These are phyloP conservation scores for Heritiera fomes DNA, from an alignment of 345 rosid genomes.

Conservation along the genomic window DNA sequence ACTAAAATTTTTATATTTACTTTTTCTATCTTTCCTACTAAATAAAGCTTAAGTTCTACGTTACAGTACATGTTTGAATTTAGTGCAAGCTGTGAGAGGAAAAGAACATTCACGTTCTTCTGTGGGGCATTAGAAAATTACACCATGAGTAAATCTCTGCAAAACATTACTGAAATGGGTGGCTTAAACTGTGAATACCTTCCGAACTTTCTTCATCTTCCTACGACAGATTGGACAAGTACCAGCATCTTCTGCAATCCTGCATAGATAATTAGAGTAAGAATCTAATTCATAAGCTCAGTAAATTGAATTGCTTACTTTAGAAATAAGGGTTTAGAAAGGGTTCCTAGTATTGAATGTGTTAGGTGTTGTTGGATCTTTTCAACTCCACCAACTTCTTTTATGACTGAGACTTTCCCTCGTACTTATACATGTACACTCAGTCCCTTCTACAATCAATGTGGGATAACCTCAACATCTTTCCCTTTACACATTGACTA, in stretches of 20 bases:
- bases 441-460: too few relatives aligned
- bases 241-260: slow-evolving; percentile 56
- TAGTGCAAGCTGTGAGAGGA: neutral
- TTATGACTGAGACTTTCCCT: too few relatives aligned
- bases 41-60: neutral
- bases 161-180: neutral
- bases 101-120: neutral
- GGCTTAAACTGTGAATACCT: slow-evolving; percentile 52
- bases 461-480: too few relatives aligned
- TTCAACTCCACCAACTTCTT: too few relatives aligned
- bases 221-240: slow-evolving; percentile 56
- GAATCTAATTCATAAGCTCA: neutral
- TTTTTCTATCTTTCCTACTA: too few relatives aligned
- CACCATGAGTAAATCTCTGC: slow-evolving; percentile 15
- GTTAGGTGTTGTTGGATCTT: too few relatives aligned
- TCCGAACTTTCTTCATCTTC: slow-evolving; percentile 60
- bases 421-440: too few relatives aligned
- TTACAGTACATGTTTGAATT: neutral
- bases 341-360: too few relatives aligned
- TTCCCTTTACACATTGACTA: too few relatives aligned
- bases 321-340: too few relatives aligned
- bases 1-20: too few relatives aligned
- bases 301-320: neutral
- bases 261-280: slow-evolving; percentile 25
- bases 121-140: neutral